phyloP scores from a whole-genome alignment of 2,329 filamentous ascomycete genomes.

The Pseudogymnoascus sp. region DNA sequence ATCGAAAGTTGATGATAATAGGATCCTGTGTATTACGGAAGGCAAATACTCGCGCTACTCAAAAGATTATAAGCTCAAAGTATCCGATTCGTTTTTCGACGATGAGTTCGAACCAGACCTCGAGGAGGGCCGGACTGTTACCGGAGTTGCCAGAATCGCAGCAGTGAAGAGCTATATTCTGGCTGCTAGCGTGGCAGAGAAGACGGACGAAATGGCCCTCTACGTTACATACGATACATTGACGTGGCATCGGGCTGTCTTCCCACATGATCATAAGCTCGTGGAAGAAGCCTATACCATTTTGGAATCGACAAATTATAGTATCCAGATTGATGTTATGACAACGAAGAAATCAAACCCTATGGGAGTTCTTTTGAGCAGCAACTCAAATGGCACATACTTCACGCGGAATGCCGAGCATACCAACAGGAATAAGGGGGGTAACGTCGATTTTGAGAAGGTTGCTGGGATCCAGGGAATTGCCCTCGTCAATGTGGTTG shows the following conservation, averaged over 20 bases:
- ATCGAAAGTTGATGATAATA: conserved; percentile 55
- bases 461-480: conserved; percentile 86
- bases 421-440: conserved; percentile 71
- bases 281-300: conserved; percentile 87
- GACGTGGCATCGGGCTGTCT: conserved; percentile 86
- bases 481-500: conserved; percentile 79
- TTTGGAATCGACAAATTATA: conserved; percentile 93
- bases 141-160: conserved; percentile 74
- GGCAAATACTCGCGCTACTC: conserved; percentile 63
- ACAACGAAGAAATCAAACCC: conserved; percentile 54
- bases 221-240: conserved; percentile 79
- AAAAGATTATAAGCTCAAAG: conserved; percentile 67
- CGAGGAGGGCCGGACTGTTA: conserved; percentile 62
- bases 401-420: conserved; percentile 88
- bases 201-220: conserved; percentile 83
- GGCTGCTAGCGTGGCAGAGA: conserved; percentile 68
- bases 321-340: conserved; percentile 92
- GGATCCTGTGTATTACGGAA: conserved; percentile 72
- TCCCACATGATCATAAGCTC: conserved; percentile 70
- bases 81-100: conserved; percentile 78
- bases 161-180: conserved; percentile 81
- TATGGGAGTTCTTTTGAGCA: conserved; percentile 87
- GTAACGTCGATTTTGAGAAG: conserved; percentile 91
- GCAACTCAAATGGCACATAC: conserved; percentile 95
- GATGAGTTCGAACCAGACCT: conserved; percentile 68